Conservation (phyloP, 2,329 filamentous ascomycete species). For the Alternaria dauci region DNA sequence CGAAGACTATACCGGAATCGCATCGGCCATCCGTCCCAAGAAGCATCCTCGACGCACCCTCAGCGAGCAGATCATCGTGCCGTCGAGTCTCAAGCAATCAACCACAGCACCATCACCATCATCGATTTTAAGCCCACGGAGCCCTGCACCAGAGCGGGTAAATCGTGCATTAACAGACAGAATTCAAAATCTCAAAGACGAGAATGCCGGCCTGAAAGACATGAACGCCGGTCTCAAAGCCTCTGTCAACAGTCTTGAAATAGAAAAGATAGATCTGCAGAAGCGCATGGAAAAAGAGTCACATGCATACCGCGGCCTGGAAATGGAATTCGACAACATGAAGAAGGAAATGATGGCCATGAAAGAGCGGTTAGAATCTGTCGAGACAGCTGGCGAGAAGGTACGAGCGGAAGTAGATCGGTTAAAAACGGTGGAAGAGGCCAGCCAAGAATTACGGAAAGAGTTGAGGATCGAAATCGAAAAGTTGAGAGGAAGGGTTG, state of each 20-base stretch:
- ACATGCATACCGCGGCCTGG: conserved; percentile 10
- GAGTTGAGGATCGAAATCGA: conserved; percentile 13
- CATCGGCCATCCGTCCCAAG: conserved; percentile 19
- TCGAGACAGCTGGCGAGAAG: conserved; percentile 15
- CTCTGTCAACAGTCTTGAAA: conserved; percentile 13
- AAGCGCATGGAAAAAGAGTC: conserved; percentile 20
- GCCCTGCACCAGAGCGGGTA: conserved; percentile 31
- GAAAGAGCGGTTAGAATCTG: conserved; percentile 18
- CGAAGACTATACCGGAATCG: conserved; percentile 24
- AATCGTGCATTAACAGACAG: conserved; percentile 29
- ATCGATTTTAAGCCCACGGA: conserved; percentile 21
- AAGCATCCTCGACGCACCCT: conserved; percentile 31
- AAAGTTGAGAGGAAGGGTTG: conserved; percentile 10
- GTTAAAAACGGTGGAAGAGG: conserved; percentile 5
- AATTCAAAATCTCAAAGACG: conserved; percentile 30
- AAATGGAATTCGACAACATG: conserved; percentile 12
- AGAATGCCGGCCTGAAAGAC: conserved; percentile 26
- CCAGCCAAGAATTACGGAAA: conserved; percentile 7
- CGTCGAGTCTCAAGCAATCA: conserved; percentile 23
- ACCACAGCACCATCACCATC: background rate
- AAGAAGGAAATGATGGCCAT: conserved; percentile 19
- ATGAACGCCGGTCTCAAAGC: conserved; percentile 26
- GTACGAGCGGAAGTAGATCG: conserved; percentile 4
- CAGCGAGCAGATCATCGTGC: conserved; percentile 30
- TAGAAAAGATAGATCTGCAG: conserved; percentile 17